A percentile compares a stretch with the other conserved stretches of the same genome.
Conservation (phyloP, 2,329 filamentous ascomycete species). For the Clonostachys chloroleuca region DNA sequence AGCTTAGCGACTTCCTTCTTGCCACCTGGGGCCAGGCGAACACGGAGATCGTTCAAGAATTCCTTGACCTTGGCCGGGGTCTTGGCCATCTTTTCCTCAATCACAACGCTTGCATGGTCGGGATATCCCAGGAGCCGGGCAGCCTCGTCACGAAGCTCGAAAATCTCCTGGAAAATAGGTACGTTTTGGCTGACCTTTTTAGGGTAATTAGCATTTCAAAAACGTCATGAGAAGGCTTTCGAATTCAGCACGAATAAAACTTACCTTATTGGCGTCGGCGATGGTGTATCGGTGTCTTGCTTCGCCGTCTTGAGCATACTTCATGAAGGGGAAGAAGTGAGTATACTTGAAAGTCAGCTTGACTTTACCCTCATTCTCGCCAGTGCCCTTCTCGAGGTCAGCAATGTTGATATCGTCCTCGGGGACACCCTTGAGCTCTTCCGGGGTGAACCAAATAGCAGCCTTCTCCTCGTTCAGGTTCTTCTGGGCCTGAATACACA, state of each 20-base stretch:
- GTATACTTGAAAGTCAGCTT: constrained; percentile 81
- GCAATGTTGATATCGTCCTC: constrained; percentile 61
- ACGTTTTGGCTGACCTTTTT: constrained; percentile 62
- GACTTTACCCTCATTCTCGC: constrained; percentile 68
- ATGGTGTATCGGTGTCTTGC: constrained; percentile 67
- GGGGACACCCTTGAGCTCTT: constrained; percentile 73
- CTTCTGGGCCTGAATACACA: constrained; percentile 73
- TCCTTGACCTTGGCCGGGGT: constrained; percentile 65
- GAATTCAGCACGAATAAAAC: not conserved
- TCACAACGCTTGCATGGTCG: constrained; percentile 70
- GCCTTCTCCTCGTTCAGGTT: constrained; percentile 79
- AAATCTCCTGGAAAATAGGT: constrained; percentile 68
- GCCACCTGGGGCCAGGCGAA: constrained; percentile 64
- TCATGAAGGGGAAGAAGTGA: constrained; percentile 72
- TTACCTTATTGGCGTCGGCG: constrained; percentile 73
- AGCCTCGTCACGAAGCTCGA: constrained; percentile 72
- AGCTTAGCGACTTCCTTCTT: constrained; percentile 66
- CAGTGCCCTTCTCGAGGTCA: constrained; percentile 65
- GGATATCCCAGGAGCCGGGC: constrained; percentile 73
- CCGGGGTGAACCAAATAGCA: constrained; percentile 71
- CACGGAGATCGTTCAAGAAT: constrained; percentile 68
- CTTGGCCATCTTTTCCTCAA: constrained; percentile 87
- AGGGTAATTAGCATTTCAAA: too few relatives aligned
- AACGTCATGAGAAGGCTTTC: too few relatives aligned
- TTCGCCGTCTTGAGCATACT: constrained; percentile 69